Evolutionary conservation across 1,284 basidiomycete species (phyloP).

Genomic region (Grifola frondosa): DNA sequence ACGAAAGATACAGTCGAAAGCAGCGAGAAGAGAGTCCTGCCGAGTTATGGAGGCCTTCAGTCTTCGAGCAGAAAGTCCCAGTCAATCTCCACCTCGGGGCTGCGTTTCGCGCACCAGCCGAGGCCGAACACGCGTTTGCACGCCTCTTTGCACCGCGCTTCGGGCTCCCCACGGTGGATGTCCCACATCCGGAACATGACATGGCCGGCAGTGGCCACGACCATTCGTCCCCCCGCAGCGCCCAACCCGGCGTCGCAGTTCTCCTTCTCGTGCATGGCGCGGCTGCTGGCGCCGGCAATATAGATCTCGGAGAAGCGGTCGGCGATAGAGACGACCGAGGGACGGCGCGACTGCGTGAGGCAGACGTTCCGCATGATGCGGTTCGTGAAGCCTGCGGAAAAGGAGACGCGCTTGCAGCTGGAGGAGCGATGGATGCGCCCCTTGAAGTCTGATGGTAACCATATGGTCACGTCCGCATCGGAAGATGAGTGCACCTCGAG

Average conservation of each 20-base stretch:
- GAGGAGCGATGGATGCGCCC: constrained; percentile 59
- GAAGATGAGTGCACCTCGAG: constrained; percentile 57
- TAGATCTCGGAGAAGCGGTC: constrained; percentile 34
- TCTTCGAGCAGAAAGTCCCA: constrained; percentile 80
- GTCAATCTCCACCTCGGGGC: constrained; percentile 55
- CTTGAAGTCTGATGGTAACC: constrained; percentile 74
- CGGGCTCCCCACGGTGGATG: constrained; percentile 58
- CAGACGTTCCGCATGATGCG: constrained; percentile 60
- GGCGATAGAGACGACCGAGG: constrained; percentile 27
- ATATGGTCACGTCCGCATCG: constrained; percentile 64
- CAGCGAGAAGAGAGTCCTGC: not conserved
- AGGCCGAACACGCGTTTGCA: constrained; percentile 62
- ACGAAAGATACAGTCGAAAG: not conserved
- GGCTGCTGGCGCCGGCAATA: constrained; percentile 18
- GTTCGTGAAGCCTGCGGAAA: constrained; percentile 73
- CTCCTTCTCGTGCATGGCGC: constrained; percentile 15
- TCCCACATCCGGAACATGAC: constrained; percentile 80
- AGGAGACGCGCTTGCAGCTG: constrained; percentile 43
- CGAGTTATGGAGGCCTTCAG: constrained; percentile 29
- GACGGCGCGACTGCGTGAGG: constrained; percentile 46
- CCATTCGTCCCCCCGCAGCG: constrained; percentile 41
- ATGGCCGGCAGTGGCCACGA: constrained; percentile 55
- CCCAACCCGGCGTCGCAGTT: constrained; percentile 14
- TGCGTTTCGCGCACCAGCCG: constrained; percentile 48
- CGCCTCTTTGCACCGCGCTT: constrained; percentile 57